Conservation (phyloP, 352 stramenopile species). For the Globisporangium orthogonon region DNA sequence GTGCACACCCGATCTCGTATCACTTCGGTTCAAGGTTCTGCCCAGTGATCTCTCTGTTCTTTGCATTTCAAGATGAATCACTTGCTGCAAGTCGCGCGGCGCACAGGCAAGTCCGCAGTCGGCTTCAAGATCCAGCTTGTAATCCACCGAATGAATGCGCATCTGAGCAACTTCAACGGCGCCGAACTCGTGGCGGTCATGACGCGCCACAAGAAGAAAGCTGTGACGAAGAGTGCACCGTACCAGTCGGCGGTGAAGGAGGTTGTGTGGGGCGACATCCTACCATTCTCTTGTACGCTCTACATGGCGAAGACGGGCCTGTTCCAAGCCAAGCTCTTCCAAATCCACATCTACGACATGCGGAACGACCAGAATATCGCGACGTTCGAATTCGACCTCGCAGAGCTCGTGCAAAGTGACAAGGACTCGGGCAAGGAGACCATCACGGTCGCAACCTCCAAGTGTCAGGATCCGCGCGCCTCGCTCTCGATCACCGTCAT, state of each 20-base stretch:
- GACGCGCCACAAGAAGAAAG: conserved; percentile 66
- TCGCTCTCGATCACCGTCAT: conserved; percentile 60
- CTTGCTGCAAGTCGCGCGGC: conserved; percentile 54
- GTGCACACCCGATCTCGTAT: no score
- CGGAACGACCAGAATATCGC: conserved; percentile 46
- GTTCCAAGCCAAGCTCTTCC: conserved; percentile 64
- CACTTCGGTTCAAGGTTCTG: no score
- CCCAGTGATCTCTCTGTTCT: neutral
- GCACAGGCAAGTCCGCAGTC: conserved; percentile 45
- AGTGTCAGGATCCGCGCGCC: conserved; percentile 55
- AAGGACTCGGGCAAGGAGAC: conserved; percentile 63
- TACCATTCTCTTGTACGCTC: conserved; percentile 68
- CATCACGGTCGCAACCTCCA: conserved; percentile 42
- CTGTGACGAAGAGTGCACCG: conserved; percentile 42
- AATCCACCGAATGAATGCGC: conserved; percentile 55
- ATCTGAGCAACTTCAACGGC: conserved; percentile 36
- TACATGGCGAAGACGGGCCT: conserved; percentile 70
- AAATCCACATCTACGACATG: conserved; percentile 57
- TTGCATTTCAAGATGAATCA: conserved; percentile 40
- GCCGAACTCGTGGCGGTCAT: conserved; percentile 55
- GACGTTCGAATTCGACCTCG: conserved; percentile 63
- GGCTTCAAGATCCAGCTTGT: conserved; percentile 71
- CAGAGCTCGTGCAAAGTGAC: conserved; percentile 52
- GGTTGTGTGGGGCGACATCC: conserved; percentile 67
- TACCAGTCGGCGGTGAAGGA: conserved; percentile 47